Evolutionary conservation across 306 rosid genomes (phyloP), one percentile per base, ranked within the genome.

Genomic region (Herpetospermum pedunculosum): DNA sequence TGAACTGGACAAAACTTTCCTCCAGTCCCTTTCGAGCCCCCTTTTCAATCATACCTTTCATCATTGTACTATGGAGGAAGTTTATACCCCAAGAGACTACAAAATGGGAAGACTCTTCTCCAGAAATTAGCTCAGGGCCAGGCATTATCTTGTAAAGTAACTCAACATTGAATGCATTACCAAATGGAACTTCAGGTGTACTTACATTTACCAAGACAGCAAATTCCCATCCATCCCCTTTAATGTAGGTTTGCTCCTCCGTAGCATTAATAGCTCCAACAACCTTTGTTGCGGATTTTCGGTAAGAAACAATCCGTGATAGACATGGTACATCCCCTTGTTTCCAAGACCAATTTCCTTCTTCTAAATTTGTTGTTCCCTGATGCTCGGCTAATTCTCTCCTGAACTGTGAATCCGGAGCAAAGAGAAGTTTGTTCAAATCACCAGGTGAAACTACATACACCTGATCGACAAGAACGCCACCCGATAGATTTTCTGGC

Each of bases 131-230:
- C 67, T 84, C 91, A 54, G 81, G 84, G 58, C 88, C 88, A 5
- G 88, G 87, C 79, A 77, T 76, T 85, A 94, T 86, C 96, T 88
- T 89, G 89, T 88, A 91, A 80, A 94, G 94, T 79, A 94, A 71
- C 80, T 91, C 92, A 28, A 84, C 76, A 76, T 63, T 81, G 80
- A 94, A 94, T 32, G 89, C 34, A 78, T 76, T 88, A 19, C 98
- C 98, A 75, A 79, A 87, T 34, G 94, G 97, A n/a, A 86, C 98
- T 48, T 94, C 97, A 0, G 98, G 96, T 5, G 97, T 89, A 74
- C 82, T 80, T 41, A 89, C 92, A 62, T 67, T 83, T 30, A 80
- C 81, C 29, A 79, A 81, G 47, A 91, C 83, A 60, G 78, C 84
- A 85, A 78, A 89, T 74, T 89, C 96, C 63, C 78, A 83, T 73